Evolutionary conservation across 176 grass and related monocot species (phyloP), one percentile per base, ranked within the genome.

Genomic region (Panicum miliaceum): DNA sequence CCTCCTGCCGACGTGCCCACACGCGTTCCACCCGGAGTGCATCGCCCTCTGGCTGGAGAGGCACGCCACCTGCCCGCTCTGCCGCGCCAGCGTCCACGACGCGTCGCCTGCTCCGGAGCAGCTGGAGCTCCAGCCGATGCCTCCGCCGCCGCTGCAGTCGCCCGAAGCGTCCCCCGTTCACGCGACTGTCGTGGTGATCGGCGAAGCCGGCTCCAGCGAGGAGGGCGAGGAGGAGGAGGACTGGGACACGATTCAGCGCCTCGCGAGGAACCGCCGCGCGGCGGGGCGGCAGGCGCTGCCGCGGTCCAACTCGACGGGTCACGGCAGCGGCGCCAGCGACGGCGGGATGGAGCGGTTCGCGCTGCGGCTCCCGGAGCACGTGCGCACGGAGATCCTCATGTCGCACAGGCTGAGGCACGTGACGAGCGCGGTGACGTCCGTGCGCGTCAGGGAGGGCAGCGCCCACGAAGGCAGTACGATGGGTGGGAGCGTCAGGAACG

Each of bases 21-120:
- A 94, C 73, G 75, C 71, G n/a, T 94, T 89, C 81, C 89, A 94
- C 64, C 58, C 72, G 40, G 71, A 84, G 40, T 94, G 92, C 92
- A 91, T 94, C 59, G 78, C 58, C 61, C 85, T 80, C 26, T 94
- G 92, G 92, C 73, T 94, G 61, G 60, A 64, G 81, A 77, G 62
- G 68, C 88, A 77, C 51, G 67, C 81, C 54, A 90, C 86, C 35
- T 94, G 86, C 80, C 87, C 90, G 59, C 79, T 89, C 20, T 92
- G 86, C 80, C 90, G 87, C 36, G 59, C 86, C 51, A 63, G 61
- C 68, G 59, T 89, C 82, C 73, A 82, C 65, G 88, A 90, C 56
- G 18, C n/a, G 6, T 70, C 82, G 5, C 12, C 63, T 6, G 42
- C 68, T 6, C 42, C 40, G 12, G 22, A 5, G 38, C 37, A 68